Evolutionary conservation across 225 moss, liverwort and hornwort species (phyloP).

Genomic region (Neckera pumila): DNA sequence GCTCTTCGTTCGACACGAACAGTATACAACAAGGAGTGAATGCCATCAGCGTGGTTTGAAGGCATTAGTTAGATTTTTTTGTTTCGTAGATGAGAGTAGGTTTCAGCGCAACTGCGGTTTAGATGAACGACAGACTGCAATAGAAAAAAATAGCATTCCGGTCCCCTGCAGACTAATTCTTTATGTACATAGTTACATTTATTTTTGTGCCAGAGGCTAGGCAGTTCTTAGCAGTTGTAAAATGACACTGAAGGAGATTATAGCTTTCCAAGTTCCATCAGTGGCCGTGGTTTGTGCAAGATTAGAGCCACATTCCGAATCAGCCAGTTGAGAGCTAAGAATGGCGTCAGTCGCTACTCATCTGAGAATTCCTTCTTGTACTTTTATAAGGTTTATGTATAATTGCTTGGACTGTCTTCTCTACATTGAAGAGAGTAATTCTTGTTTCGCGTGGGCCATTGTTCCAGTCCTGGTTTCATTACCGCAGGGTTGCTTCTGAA

Average conservation of each 20-base stretch:
- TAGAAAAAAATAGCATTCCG: neutral
- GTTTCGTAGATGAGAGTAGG: constrained; percentile 2
- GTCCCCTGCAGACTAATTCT: constrained; percentile 83
- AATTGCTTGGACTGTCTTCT: neutral
- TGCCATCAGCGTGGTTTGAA: constrained; percentile 89
- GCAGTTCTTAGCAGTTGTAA: constrained; percentile 51
- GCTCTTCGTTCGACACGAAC: constrained; percentile 61
- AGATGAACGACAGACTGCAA: constrained; percentile 20
- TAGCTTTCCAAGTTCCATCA: neutral
- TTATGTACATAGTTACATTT: constrained; percentile 95
- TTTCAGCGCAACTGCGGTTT: constrained; percentile 12
- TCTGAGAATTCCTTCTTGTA: neutral
- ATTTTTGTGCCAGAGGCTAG: constrained; percentile 53
- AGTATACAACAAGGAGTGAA: constrained; percentile 69
- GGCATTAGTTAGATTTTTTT: neutral
- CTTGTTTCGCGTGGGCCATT: neutral
- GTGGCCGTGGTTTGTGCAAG: constrained; percentile 9
- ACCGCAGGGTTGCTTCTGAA: neutral
- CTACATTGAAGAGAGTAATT: neutral
- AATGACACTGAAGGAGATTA: constrained; percentile 14
- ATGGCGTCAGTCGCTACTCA: neutral
- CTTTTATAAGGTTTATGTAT: neutral
- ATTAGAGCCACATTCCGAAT: neutral
- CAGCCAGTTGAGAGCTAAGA: neutral
- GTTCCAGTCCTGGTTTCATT: neutral